Base-by-base conservation (phyloP, 2,329 filamentous ascomycete species). In the Neopestalotiopsis sp. region DNA sequence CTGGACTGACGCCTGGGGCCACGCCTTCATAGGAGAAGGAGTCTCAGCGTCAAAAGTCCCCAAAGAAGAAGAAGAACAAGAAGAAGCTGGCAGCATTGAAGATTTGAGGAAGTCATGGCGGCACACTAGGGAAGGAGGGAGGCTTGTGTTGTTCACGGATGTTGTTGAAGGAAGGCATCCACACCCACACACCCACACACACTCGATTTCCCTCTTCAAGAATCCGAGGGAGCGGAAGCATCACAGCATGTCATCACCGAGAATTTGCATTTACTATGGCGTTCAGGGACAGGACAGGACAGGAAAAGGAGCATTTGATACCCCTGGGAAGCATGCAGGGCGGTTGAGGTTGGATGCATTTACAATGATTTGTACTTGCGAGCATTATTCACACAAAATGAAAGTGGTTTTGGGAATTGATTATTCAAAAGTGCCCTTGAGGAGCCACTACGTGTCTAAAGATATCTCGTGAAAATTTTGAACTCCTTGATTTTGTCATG, bases 11-110 rank as follows among this genome's bases (percentile, higher is more conserved):
- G 12, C 74, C 72, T 30, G 74, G 72, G 28, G 49, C 70, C 24
- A 76, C 75, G 13, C 72, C 75, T 58, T 70, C 72, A 53, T 76
- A 76, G 73, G 58, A 66, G 38, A 24, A 65, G 42, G 14, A 40
- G 38, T 49, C 20, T 13, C 13, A 6, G 28, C 17, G 57, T 59
- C 57, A 59, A 20, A 53, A 53, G 24, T 32, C 57, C 20, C 30
- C 57, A 4, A 59, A 17, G n/a, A n/a, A 9, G 45, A 53, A 53
- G 42, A 49, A 49, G 12, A 49, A 49, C 13, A 49, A 17, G 42
- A 49, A 49, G 45, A 53, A 53, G 45, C 45, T 17, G n/a, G 45
- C 45, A 10, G 45, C n/a, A n/a, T 24, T n/a, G 17, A 53, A 53
- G 20, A 17, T 53, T 6, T 20, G 9, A 53, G 5, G 34, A 38